Base-by-base conservation (phyloP, 1,139 yeast species). In the Candida sojae region DNA sequence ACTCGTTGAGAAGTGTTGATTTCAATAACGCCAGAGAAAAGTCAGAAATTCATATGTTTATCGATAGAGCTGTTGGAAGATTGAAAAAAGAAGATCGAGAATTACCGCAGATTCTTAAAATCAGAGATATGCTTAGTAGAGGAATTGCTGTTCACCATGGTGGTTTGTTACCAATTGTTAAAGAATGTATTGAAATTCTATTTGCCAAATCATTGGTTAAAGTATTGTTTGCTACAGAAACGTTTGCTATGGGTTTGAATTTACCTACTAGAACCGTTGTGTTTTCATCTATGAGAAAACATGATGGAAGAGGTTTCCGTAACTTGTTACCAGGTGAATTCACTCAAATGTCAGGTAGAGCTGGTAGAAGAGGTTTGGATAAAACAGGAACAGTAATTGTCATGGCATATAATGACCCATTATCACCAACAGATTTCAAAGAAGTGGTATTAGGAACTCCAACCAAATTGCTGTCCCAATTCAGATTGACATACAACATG, bases 301-400 rank as follows among this genome's bases (percentile, higher is more conserved):
- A 91, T 64, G 99, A 93, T 64, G 98, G 98, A 39, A 79, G 84
- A 43, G 80, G 80, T 0, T 85, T 89, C 67, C 80, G 99, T 64
- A 82, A 86, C 60, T 73, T 93, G 52, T 75, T 87, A 9, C 97
- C 99, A 0, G 99, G 99, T 42, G 99, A 93, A 64, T 93, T 92
- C 64, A 95, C 97, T 1, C 99, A 93, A 69, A 93, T 95, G 99
- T 92, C 98, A 0, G 99, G 99, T 46, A 82, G 99, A 68, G 99
- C 99, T 2, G 99, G 99, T 55, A 84, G 99, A 71, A 85, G 99
- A 77, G 99, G 99, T 41, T 73, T 93, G 54, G 99, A 93, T 73
- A 74, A 84, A 29, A 89, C 89, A 1, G 99, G 99, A 59, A 92
- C 97, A 0, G 99, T 95, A n/a, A 91, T 95, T 51, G 84, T 92